Evolutionary conservation across 805 yeast genomes (phyloP).

Genomic region (Clavispora santaluciae): DNA sequence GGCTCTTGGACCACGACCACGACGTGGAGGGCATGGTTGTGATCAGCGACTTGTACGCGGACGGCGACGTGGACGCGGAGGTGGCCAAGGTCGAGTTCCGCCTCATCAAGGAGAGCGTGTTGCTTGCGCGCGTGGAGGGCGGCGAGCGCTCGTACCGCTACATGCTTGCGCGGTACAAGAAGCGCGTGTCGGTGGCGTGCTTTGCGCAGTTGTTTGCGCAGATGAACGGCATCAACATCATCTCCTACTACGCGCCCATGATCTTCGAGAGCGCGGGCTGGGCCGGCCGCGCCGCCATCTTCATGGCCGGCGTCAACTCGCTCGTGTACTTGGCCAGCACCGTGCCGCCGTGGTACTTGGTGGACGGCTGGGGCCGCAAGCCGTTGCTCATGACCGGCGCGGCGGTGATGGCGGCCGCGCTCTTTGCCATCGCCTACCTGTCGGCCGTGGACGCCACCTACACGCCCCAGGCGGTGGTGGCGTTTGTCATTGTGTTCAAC

Average conservation of each 20-base stretch:
- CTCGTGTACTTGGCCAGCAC: constrained; percentile 48
- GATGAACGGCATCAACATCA: constrained; percentile 87
- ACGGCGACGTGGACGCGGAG: constrained; percentile 68
- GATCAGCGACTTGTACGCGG: constrained; percentile 75
- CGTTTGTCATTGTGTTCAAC: constrained; percentile 72
- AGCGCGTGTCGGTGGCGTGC: constrained; percentile 81
- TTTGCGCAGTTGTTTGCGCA: constrained; percentile 91
- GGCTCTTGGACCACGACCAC: constrained; percentile 45
- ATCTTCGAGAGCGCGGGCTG: constrained; percentile 96
- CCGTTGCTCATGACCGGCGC: constrained; percentile 81
- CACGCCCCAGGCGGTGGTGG: constrained; percentile 70
- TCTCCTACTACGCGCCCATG: constrained; percentile 88
- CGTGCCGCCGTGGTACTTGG: constrained; percentile 85
- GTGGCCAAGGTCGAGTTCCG: constrained; percentile 69
- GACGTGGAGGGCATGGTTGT: constrained; percentile 77
- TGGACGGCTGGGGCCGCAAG: constrained; percentile 88
- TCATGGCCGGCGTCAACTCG: constrained; percentile 78
- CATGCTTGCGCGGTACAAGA: constrained; percentile 71
- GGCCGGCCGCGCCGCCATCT: constrained; percentile 79
- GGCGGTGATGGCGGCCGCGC: constrained; percentile 68
- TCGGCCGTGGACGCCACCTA: constrained; percentile 28
- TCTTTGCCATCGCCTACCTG: constrained; percentile 59
- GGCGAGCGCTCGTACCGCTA: constrained; percentile 64
- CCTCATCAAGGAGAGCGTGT: constrained; percentile 74
- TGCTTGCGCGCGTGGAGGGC: constrained; percentile 76